Conservation (phyloP, 345 rosid genomes). For the Viola odorata region DNA sequence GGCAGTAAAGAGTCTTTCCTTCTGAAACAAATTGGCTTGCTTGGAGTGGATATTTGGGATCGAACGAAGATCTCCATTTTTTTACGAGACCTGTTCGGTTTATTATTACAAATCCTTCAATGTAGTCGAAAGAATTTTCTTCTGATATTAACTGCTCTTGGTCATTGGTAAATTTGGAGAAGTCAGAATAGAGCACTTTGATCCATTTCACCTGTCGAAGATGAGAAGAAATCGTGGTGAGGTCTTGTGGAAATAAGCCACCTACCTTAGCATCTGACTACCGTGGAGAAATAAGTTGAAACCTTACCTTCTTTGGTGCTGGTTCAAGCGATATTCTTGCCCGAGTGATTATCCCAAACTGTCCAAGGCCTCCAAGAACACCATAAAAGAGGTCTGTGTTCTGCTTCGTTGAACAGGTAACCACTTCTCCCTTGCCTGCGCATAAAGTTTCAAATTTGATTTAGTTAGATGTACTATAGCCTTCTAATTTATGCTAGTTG, state of each 20-base stretch:
- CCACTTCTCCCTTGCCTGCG: conserved; percentile 84
- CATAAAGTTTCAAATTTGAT: conserved; percentile 15
- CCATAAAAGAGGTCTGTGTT: conserved; percentile 79
- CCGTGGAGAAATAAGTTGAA: conserved; percentile 1
- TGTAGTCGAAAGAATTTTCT: conserved; percentile 60
- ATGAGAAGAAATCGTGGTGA: conserved; percentile 12
- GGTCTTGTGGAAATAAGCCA: not conserved
- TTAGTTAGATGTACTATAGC: not conserved
- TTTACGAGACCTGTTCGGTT: conserved; percentile 72
- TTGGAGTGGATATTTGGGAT: conserved; percentile 56
- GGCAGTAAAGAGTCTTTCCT: conserved; percentile 76
- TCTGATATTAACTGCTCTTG: conserved; percentile 74
- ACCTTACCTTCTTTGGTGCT: conserved; percentile 59
- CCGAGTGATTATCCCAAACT: conserved; percentile 86
- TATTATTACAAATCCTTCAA: conserved; percentile 82
- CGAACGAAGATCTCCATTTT: conserved; percentile 82
- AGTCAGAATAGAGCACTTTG: conserved; percentile 77
- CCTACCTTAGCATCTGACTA: not conserved
- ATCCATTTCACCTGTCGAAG: conserved; percentile 84
- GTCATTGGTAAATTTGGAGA: conserved; percentile 65
- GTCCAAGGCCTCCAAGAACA: conserved; percentile 96
- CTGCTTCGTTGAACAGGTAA: conserved; percentile 68
- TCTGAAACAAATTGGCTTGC: conserved; percentile 71
- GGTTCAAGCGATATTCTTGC: conserved; percentile 72
- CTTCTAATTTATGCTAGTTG: conserved; percentile 3